These are phyloP conservation scores for Calcarisporium arbuscula DNA, from an alignment of 2,329 filamentous ascomycete genomes.

Conservation along the genomic window DNA sequence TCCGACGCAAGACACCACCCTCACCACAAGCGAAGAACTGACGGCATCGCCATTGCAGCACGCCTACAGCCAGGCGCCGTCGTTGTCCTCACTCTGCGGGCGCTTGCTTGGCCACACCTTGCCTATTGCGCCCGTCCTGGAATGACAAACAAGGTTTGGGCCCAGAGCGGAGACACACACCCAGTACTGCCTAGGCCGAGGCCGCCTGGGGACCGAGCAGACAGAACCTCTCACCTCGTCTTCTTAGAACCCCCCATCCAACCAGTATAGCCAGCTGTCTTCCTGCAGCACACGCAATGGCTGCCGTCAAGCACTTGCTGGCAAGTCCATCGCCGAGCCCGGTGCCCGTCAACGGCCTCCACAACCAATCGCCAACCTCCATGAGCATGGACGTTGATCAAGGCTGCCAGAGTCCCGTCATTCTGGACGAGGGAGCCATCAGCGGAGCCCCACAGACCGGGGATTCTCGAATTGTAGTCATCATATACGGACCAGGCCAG, in stretches of 20 bases:
- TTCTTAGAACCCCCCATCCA: background rate
- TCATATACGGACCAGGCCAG: slow-evolving; percentile 66
- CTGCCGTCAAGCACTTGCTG: slow-evolving; percentile 31
- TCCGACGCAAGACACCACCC: too few relatives aligned
- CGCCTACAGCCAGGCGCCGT: background rate
- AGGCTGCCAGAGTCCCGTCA: slow-evolving; percentile 24
- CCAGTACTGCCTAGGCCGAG: too few relatives aligned
- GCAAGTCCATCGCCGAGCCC: slow-evolving; percentile 25
- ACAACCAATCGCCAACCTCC: slow-evolving; percentile 17
- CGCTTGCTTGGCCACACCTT: too few relatives aligned
- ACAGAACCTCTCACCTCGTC: background rate
- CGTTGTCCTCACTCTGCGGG: too few relatives aligned
- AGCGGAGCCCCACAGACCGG: slow-evolving; percentile 43
- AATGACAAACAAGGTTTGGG: too few relatives aligned
- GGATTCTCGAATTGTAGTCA: slow-evolving; percentile 54
- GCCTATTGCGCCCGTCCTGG: too few relatives aligned
- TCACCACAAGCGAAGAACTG: background rate
- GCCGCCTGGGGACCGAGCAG: too few relatives aligned
- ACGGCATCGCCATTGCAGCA: background rate
- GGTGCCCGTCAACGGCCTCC: slow-evolving; percentile 16
- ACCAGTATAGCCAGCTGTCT: background rate
- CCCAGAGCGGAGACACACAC: too few relatives aligned
- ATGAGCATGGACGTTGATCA: slow-evolving; percentile 27
- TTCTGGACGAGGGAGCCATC: slow-evolving; percentile 32
- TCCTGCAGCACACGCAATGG: slow-evolving; percentile 20